Evolutionary conservation across 2,329 filamentous ascomycete genomes (phyloP), one percentile per base, ranked within the genome.

Genomic region (Alternaria tenuissima): DNA sequence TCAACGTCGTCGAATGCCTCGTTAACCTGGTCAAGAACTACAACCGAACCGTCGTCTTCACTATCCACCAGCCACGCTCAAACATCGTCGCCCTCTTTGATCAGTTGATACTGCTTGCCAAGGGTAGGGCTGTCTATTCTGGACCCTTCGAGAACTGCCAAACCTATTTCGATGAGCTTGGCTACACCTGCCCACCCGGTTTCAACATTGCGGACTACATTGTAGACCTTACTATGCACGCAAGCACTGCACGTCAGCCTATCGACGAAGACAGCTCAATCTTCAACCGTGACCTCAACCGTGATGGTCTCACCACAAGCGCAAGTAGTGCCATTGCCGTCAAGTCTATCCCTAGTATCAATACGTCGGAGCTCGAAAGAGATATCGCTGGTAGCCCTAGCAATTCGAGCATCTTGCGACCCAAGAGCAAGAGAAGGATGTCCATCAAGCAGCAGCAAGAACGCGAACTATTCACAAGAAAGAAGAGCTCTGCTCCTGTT

Each of bases 171-270:
- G 93, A 97, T 73, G 86, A 88, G 47, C 89, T 97, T 62, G 96
- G 95, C 43, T 99, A 97, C 77, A 84, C 91, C 49, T 99, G 96
- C 74, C 95, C 95, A 11, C 91, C 94, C 24, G 96, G 96, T 2
- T 99, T 98, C 86, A 99, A 99, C 73, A 98, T 99, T 78, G 95
- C 95, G 4, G 95, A 99, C 77, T 99, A 97, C 74, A 87, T 99
- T 5, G 94, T 99, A 30, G 95, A 99, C 76, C 85, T 99, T 41
- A 98, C 95, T 0, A 98, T 99, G 94, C 95, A 99, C 76, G 94
- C 93, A 24, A 88, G 91, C 59, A 84, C 85, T 53, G 82, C 84
- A 14, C 81, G 80, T 38, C 83, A 85, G 1, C 80, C 84, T 11
- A 79, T 83, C 2, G 84, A 88, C 30, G 87, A 88, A 49, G 81